phyloP scores from a whole-genome alignment of 441 rosid species.

The Jatropha podagrica region DNA sequence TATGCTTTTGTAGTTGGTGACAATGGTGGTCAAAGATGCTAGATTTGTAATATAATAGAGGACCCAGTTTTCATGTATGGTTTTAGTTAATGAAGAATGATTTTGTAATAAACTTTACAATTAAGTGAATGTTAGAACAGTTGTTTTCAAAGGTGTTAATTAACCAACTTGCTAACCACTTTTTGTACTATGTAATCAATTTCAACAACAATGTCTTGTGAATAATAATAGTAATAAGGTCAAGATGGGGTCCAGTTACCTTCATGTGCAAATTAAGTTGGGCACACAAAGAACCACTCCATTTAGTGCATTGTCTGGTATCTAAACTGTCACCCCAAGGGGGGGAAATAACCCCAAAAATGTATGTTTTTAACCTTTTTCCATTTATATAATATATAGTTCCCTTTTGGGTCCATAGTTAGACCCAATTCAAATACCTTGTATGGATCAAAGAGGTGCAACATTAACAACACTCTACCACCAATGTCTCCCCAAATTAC shows the following conservation, averaged over 20 bases:
- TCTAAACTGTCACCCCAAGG: background rate
- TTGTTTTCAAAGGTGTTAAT: no score
- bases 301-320: slow-evolving; percentile 7
- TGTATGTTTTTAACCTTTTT: background rate
- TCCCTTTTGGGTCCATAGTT: background rate
- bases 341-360: background rate
- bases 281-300: background rate
- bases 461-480: slow-evolving; percentile 1
- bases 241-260: background rate
- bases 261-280: background rate
- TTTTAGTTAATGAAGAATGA: no score
- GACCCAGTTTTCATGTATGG: background rate
- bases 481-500: background rate
- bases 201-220: background rate
- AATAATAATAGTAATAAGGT: background rate
- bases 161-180: background rate
- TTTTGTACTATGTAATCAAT: background rate
- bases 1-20: background rate
- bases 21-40: background rate
- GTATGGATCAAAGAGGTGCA: slow-evolving; percentile 9
- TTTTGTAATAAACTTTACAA: no score
- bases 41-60: background rate
- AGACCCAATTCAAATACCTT: background rate
- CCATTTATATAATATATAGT: background rate
- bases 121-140: no score